A percentile compares a stretch with the other conserved stretches of the same genome.
phyloP scores from a whole-genome alignment of 2,329 filamentous ascomycete species.

The Raffaelea ambrosiae region DNA sequence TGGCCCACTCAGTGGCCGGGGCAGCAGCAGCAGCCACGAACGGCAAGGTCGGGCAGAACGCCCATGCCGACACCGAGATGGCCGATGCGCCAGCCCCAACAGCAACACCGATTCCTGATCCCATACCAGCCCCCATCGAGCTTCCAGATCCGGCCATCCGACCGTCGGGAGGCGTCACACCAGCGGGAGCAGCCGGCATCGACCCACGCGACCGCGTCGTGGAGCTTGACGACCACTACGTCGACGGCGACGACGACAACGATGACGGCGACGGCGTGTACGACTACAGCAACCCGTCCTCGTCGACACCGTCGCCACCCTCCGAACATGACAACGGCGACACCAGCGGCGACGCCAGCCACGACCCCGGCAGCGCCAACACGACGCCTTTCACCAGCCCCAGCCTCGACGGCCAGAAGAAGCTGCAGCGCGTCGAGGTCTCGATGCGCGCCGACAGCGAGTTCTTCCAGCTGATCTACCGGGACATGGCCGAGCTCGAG shows the following conservation, averaged over 20 bases:
- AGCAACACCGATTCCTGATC: too few relatives aligned
- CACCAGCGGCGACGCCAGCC: background rate
- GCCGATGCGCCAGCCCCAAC: background rate
- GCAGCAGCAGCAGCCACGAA: background rate
- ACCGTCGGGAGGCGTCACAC: too few relatives aligned
- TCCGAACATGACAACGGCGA: constrained; percentile 3
- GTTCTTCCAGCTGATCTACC: constrained; percentile 70
- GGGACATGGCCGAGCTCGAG: constrained; percentile 62
- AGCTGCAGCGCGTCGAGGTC: constrained; percentile 51
- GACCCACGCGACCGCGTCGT: too few relatives aligned
- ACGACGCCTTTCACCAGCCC: background rate
- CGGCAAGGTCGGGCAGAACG: too few relatives aligned
- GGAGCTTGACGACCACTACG: too few relatives aligned
- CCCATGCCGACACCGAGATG: background rate
- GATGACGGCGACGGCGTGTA: too few relatives aligned
- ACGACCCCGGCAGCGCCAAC: background rate
- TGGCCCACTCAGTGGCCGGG: background rate
- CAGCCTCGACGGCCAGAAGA: constrained; percentile 2
- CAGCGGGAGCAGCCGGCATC: too few relatives aligned
- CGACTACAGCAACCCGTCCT: too few relatives aligned
- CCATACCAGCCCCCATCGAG: too few relatives aligned
- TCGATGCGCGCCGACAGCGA: constrained; percentile 68
- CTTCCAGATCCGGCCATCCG: too few relatives aligned
- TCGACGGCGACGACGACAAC: too few relatives aligned
- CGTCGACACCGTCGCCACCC: background rate